phyloP scores from a whole-genome alignment of 1,284 basidiomycete genomes.

The Naganishia sp. region DNA sequence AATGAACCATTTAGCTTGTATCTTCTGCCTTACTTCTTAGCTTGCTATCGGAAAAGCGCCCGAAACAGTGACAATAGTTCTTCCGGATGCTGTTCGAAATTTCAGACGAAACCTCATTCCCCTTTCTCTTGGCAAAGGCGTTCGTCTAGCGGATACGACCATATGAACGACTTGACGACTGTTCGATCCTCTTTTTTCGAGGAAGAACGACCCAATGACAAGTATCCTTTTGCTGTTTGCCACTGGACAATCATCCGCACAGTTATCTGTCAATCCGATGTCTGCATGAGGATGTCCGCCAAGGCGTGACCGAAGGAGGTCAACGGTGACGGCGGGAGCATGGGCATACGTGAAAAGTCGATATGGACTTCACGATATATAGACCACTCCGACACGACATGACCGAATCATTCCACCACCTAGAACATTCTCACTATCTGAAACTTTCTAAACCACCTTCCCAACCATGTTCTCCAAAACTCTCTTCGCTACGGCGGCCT shows the following conservation, averaged over 20 bases:
- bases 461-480: constrained; percentile 29
- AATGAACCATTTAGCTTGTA: no score
- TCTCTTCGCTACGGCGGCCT: constrained; percentile 36
- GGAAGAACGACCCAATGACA: neutral
- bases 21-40: no score
- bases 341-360: no score
- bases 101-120: neutral
- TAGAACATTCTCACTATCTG: neutral
- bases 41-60: neutral
- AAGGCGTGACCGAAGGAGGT: no score
- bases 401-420: no score
- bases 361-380: no score
- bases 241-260: neutral
- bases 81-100: constrained; percentile 1
- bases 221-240: neutral
- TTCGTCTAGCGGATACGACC: neutral
- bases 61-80: neutral
- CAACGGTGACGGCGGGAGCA: no score
- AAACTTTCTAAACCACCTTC: constrained; percentile 4
- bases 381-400: no score
- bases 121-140: constrained; percentile 1
- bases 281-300: no score
- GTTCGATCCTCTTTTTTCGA: neutral
- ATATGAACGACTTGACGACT: constrained; percentile 1
- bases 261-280: neutral